Evolutionary conservation across 129 eudicot species (phyloP).

Genomic region (Flaveria ramosissima): DNA sequence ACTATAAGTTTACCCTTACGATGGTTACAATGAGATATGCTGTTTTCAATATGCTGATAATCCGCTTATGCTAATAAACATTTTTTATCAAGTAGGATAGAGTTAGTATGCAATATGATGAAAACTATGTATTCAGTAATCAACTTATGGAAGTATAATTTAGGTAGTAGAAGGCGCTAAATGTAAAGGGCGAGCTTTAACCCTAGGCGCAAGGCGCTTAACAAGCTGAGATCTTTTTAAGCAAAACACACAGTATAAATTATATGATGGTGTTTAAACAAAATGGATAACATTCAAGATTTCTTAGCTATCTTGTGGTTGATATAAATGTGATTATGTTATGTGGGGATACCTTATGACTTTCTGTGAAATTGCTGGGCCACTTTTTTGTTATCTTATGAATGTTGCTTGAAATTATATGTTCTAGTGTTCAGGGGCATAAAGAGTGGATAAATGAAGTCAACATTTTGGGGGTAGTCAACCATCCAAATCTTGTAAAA

Average conservation of each 20-base stretch:
- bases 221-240: too few relatives aligned
- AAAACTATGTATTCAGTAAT: background rate
- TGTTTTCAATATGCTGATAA: background rate
- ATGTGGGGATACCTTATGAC: slow-evolving; percentile 26
- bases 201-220: too few relatives aligned
- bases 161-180: too few relatives aligned
- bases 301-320: slow-evolving; percentile 20
- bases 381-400: slow-evolving; percentile 31
- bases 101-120: slow-evolving; percentile 3
- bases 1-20: background rate
- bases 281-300: background rate
- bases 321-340: slow-evolving; percentile 17
- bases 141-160: background rate
- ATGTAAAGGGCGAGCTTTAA: too few relatives aligned
- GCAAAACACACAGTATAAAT: too few relatives aligned
- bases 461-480: slow-evolving; percentile 78
- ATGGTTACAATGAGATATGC: background rate
- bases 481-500: slow-evolving; percentile 91
- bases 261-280: background rate
- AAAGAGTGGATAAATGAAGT: slow-evolving; percentile 98
- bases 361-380: slow-evolving; percentile 11
- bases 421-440: slow-evolving; percentile 97
- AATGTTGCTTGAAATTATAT: slow-evolving; percentile 37
- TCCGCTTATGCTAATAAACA: background rate
- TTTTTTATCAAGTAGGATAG: background rate